These are phyloP conservation scores for Zizania latifolia DNA, from an alignment of 176 grass and related monocot genomes.

Conservation along the genomic window DNA sequence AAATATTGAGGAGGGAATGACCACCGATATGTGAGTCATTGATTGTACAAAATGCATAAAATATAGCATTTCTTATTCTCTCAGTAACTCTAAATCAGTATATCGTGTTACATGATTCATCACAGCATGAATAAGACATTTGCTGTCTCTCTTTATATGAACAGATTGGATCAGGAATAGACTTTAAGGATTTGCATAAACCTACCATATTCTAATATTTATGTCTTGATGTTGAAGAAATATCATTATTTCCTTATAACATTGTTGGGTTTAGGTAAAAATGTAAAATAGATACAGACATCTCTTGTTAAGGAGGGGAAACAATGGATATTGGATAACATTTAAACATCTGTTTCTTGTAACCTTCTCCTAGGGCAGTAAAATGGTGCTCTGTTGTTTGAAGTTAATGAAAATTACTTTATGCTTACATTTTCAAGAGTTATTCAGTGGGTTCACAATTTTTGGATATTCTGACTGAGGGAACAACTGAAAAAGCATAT, in stretches of 20 bases:
- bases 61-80: constrained; percentile 13
- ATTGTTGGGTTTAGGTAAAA: not conserved
- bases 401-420: not conserved
- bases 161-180: not conserved
- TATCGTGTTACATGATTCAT: not conserved
- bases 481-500: not conserved
- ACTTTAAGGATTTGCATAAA: constrained; percentile 2
- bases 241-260: not conserved
- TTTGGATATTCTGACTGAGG: not conserved
- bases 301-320: not conserved
- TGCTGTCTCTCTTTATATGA: not conserved
- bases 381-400: not conserved
- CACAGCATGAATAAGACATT: not conserved
- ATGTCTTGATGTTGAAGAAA: not conserved
- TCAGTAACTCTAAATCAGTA: not conserved
- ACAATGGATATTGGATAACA: not conserved
- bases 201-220: not conserved
- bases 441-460: not conserved
- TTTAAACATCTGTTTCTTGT: not conserved
- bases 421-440: not conserved
- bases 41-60: constrained; percentile 10
- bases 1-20: constrained; percentile 96
- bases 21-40: constrained; percentile 83
- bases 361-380: not conserved
- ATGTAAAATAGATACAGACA: not conserved